Evolutionary conservation across 306 rosid species (phyloP).

Genomic region (Dalbergia oliveri): DNA sequence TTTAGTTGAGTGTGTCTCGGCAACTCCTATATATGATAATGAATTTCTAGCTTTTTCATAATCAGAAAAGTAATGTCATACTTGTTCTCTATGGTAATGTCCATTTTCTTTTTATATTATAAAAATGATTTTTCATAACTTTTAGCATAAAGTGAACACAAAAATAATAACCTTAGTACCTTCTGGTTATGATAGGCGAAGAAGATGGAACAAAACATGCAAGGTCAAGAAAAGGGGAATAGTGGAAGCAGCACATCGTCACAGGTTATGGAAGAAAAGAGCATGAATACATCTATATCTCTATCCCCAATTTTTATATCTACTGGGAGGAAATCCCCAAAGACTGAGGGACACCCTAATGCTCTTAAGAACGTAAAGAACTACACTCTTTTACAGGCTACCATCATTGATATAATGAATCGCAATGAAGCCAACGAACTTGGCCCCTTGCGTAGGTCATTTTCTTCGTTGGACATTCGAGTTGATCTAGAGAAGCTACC

Average conservation of each 20-base stretch:
- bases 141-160: neutral
- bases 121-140: neutral
- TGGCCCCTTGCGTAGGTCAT: slow-evolving; percentile 59
- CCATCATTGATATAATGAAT: slow-evolving; percentile 63
- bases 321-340: slow-evolving; percentile 53
- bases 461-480: slow-evolving; percentile 65
- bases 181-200: slow-evolving; percentile 53
- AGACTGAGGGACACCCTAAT: slow-evolving; percentile 76
- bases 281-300: slow-evolving; percentile 59
- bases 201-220: slow-evolving; percentile 38
- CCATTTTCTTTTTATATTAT: too few relatives aligned
- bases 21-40: neutral
- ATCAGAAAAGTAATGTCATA: neutral
- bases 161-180: neutral
- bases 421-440: slow-evolving; percentile 58
- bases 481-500: slow-evolving; percentile 51
- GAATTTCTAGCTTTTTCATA: neutral
- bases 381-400: slow-evolving; percentile 66
- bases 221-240: slow-evolving; percentile 46
- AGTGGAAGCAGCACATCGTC: slow-evolving; percentile 62
- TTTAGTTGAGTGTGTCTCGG: neutral
- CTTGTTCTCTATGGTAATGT: neutral
- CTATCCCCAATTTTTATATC: slow-evolving; percentile 64
- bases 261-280: slow-evolving; percentile 35
- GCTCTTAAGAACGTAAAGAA: slow-evolving; percentile 75